phyloP scores from a whole-genome alignment of 495 filamentous ascomycete genomes.

The Immersiella caudata region DNA sequence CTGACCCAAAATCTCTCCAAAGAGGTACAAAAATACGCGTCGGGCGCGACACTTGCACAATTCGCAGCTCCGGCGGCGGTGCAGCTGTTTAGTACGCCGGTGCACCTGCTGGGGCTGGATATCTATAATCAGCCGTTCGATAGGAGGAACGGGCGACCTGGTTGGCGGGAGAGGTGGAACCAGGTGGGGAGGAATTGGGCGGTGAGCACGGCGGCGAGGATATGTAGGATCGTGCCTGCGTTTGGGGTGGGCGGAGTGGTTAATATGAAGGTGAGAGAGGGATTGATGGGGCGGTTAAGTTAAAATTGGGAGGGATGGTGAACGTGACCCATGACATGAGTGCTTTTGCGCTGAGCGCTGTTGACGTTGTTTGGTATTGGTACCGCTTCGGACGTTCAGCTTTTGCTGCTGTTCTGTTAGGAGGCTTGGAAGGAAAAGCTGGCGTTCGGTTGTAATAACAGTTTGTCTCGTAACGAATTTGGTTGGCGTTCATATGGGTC shows the following conservation, averaged over 20 bases:
- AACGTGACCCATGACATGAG: conserved; percentile 10
- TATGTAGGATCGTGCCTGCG: conserved; percentile 90
- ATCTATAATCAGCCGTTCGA: conserved; percentile 72
- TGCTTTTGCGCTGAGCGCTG: neutral
- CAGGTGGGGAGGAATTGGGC: conserved; percentile 76
- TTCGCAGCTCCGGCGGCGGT: conserved; percentile 79
- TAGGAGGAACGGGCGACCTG: conserved; percentile 35
- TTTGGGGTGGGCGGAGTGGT: conserved; percentile 93
- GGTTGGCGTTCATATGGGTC: neutral
- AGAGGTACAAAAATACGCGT: conserved; percentile 42
- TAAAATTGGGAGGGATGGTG: conserved; percentile 21
- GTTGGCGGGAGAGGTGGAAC: conserved; percentile 60
- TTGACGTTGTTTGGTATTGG: neutral
- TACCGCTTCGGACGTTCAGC: neutral
- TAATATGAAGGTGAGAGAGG: conserved; percentile 71
- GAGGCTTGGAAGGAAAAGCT: neutral
- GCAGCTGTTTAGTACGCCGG: conserved; percentile 80
- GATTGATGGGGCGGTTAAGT: conserved; percentile 47
- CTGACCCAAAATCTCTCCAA: conserved; percentile 57
- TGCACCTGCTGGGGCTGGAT: conserved; percentile 88
- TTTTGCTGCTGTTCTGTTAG: neutral
- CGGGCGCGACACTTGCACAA: conserved; percentile 67
- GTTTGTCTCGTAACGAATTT: neutral
- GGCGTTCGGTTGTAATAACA: conserved; percentile 10
- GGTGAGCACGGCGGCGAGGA: conserved; percentile 74